Evolutionary conservation across 805 yeast species (phyloP), one percentile per base, ranked within the genome.

Genomic region (Vanderwaltozyma polyspora): DNA sequence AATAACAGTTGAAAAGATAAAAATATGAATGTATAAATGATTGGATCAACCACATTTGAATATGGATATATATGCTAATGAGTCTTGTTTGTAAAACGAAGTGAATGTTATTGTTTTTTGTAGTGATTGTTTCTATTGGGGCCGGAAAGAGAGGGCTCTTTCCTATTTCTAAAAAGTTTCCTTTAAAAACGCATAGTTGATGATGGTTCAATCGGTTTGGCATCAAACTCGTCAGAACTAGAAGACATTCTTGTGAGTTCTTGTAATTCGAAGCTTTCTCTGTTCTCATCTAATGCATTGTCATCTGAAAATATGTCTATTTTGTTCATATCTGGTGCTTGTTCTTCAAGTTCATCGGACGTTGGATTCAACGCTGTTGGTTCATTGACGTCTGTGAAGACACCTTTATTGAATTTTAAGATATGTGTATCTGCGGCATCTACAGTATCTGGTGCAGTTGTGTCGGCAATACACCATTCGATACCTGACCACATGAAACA

Each of bases 401-500:
- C 36, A n/a, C 36, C 36, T 5, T 28, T 13, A 24, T 25, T 22
- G 15, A 18, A 24, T 15, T 21, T 21, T n/a, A 31, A 19, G 8
- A 32, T 32, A 22, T 19, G 31, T 25, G 22, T 24, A 14, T 29
- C 34, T 14, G 26, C 19, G n/a, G 31, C 25, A 12, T 24, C 17
- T 15, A 37, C 25, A 10, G 16, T 24, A 5, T n/a, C 11, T 5
- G 9, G 13, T 9, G 17, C 13, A 4, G 18, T 9, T 16, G 17
- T n/a, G 6, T 19, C 34, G 11, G 21, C 8, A 25, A 55, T 35
- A 40, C 61, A 56, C 61, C 61, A 56, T 41, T 53, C 61, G 8
- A 55, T 33, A 25, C 61, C 61, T 5, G 57, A 45, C 60, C 61
- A 56, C 3, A 49, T 44, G 6, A 51, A 34, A 23, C 52, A 44